phyloP scores from a whole-genome alignment of 768 basidiomycete genomes.

The Russula dissimulans region DNA sequence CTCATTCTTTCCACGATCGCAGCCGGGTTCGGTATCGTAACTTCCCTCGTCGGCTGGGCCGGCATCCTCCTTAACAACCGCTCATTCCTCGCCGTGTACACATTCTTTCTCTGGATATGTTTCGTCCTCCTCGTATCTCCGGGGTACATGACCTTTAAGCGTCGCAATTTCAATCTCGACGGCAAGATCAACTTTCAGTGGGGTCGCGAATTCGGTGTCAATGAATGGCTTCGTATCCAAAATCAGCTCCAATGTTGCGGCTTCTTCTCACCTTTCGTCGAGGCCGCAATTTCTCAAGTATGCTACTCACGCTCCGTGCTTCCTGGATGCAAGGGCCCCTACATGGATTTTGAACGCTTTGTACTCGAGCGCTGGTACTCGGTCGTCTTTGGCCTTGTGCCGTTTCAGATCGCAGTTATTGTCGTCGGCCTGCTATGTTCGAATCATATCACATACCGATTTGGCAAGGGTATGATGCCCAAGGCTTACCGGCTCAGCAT shows the following conservation, averaged over 20 bases:
- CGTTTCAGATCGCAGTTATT: slow-evolving; percentile 57
- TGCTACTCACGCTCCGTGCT: slow-evolving; percentile 66
- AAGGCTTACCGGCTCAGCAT: slow-evolving; percentile 70
- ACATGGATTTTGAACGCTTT: slow-evolving; percentile 45
- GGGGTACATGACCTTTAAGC: slow-evolving; percentile 73
- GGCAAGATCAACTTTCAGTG: slow-evolving; percentile 75
- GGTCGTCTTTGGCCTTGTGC: slow-evolving; percentile 54
- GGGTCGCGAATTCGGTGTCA: slow-evolving; percentile 50
- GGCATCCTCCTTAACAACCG: slow-evolving; percentile 81
- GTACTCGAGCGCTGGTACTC: slow-evolving; percentile 60
- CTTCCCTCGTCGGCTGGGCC: slow-evolving; percentile 65
- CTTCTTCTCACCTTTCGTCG: slow-evolving; percentile 71
- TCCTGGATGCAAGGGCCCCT: slow-evolving; percentile 64
- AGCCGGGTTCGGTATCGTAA: slow-evolving; percentile 47
- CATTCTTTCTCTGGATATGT: slow-evolving; percentile 61
- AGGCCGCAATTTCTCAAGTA: slow-evolving; percentile 64
- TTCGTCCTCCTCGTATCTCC: slow-evolving; percentile 64
- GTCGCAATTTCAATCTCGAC: slow-evolving; percentile 66
- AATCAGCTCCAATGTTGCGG: slow-evolving; percentile 73
- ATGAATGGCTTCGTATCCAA: slow-evolving; percentile 59
- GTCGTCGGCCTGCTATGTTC: slow-evolving; percentile 58
- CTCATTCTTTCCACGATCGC: slow-evolving; percentile 65
- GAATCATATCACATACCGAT: slow-evolving; percentile 80
- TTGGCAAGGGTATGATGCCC: slow-evolving; percentile 84
- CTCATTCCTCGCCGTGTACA: slow-evolving; percentile 68